Conservation (phyloP, 1,284 basidiomycete species). For the Ustilago nuda region DNA sequence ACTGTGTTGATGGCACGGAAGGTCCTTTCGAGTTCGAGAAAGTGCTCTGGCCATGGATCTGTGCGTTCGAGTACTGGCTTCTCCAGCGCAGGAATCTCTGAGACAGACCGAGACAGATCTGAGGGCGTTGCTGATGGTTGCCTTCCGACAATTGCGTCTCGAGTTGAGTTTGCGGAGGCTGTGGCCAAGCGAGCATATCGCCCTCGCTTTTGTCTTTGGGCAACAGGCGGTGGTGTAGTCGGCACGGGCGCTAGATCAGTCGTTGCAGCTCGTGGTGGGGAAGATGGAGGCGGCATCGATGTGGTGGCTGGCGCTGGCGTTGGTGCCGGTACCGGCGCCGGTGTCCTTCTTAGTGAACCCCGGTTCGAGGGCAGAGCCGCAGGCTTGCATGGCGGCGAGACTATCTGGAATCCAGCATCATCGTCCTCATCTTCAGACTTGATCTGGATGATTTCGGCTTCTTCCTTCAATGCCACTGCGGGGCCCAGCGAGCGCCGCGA, state of each 20-base stretch:
- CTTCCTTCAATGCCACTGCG: constrained; percentile 14
- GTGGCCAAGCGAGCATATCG: constrained; percentile 31
- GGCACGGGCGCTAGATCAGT: neutral
- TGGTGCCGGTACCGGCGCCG: neutral
- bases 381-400: constrained; percentile 15
- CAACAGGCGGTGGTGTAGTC: constrained; percentile 18
- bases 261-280: constrained; percentile 17
- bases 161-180: constrained; percentile 14
- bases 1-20: constrained; percentile 87
- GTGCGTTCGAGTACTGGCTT: constrained; percentile 39
- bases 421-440: constrained; percentile 52
- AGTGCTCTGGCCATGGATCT: constrained; percentile 70
- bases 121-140: constrained; percentile 34
- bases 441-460: constrained; percentile 44
- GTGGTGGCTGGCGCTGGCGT: neutral
- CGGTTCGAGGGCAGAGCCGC: neutral
- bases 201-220: constrained; percentile 16
- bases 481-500: constrained; percentile 6
- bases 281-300: constrained; percentile 2
- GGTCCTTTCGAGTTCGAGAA: constrained; percentile 69
- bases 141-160: constrained; percentile 33
- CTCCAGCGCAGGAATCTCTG: constrained; percentile 17
- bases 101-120: constrained; percentile 22
- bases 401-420: constrained; percentile 32
- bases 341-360: neutral